Base-by-base conservation (phyloP, 2,329 filamentous ascomycete species). In the Neopestalotiopsis sp. region DNA sequence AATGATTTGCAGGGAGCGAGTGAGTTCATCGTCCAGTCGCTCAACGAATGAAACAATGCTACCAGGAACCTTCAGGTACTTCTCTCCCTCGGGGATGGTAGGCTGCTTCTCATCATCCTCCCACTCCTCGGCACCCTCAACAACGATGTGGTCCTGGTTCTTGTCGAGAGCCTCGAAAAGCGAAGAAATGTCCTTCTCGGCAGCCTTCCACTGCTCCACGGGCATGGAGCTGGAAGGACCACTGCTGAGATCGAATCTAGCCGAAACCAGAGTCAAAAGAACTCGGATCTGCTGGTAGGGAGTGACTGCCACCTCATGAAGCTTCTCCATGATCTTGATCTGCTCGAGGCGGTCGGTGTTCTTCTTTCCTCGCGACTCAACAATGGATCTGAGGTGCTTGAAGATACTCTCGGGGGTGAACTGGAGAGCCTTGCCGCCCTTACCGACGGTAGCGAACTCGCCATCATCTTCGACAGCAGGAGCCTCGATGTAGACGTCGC, bases 321-420 rank as follows among this genome's bases (percentile, higher is more conserved):
- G 89, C 86, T 95, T 97, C 88, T 98, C 96, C 94, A 99, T 97
- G 66, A 95, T 92, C 82, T 92, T 92, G 82, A 99, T 98, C 84
- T 99, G 96, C 84, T 99, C 96, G 61, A 89, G 79, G 63, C 94
- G 92, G 81, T 99, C 96, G 73, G 96, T 98, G 86, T 98, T 98
- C 90, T 99, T 99, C 88, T 97, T 97, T 80, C 96, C 96, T 85
- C 96, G 90, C 69, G 95, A 95, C 85, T 99, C 96, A 79, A 98
- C 87, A 78, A 99, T 98, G 66, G 91, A 89, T 69, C 95, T 91
- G 66, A 99, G 88, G 82, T 98, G 94, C 87, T 99, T 99, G 81
- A 98, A 92, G 78, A 99, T 99, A 81, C 95, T 96, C 85, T 99
- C 96, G 28, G 95, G 93, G 13, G 97, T 99, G 82, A 97, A 98